A percentile compares a stretch with the other conserved stretches of the same genome.
These are phyloP conservation scores for Proliferodiscus dingleyae DNA, from an alignment of 2,329 filamentous ascomycete species.

Conservation along the genomic window DNA sequence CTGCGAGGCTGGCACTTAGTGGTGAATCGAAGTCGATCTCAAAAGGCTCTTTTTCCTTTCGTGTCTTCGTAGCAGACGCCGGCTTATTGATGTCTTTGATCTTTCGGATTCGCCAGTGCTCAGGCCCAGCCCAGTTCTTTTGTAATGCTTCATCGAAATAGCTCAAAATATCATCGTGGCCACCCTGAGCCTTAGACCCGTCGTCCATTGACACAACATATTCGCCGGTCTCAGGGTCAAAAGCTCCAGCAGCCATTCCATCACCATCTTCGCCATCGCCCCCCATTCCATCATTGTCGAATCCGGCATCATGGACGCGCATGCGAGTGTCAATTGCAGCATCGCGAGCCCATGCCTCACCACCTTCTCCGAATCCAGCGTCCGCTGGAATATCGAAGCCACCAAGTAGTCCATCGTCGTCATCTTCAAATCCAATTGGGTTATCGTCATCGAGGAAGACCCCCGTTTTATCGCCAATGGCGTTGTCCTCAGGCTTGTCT, in stretches of 20 bases:
- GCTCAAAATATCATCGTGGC: constrained; percentile 91
- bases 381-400: constrained; percentile 64
- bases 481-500: constrained; percentile 48
- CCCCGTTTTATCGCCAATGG: constrained; percentile 65
- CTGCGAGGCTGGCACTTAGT: constrained; percentile 64
- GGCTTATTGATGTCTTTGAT: constrained; percentile 76
- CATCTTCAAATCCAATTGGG: constrained; percentile 74
- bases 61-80: constrained; percentile 53
- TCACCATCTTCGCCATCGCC: constrained; percentile 47
- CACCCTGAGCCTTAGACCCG: constrained; percentile 54
- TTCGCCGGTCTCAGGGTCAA: constrained; percentile 63
- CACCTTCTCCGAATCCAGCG: constrained; percentile 88
- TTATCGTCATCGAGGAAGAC: constrained; percentile 86
- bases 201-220: constrained; percentile 79
- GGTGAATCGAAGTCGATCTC: constrained; percentile 84
- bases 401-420: constrained; percentile 65
- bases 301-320: constrained; percentile 65
- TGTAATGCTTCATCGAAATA: constrained; percentile 96
- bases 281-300: constrained; percentile 48
- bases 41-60: constrained; percentile 95
- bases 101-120: constrained; percentile 94
- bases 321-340: constrained; percentile 83
- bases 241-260: constrained; percentile 46
- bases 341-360: constrained; percentile 91
- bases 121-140: constrained; percentile 97